Base-by-base conservation (phyloP, 129 eudicot genomes). In the Apium graveolens region DNA sequence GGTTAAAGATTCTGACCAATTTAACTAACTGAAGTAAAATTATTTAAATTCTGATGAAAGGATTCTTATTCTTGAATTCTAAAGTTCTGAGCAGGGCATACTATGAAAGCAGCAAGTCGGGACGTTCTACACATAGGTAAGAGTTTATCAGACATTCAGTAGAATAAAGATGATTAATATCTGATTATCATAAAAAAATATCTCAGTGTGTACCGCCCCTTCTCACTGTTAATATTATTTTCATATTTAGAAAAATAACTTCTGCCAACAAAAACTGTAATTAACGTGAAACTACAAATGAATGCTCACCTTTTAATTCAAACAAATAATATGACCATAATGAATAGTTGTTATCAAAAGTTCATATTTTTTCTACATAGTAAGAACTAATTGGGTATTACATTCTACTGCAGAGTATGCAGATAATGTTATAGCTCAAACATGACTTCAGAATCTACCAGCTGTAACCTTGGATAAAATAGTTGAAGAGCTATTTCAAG, bases 101-200 rank as follows among this genome's bases (percentile, higher is more conserved):
- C 51, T 92, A 94, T 80, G 96, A 96, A 83, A 96, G 97, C 88
- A 92, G 97, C 83, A 96, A 96, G 80, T 97, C 99, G 11, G 96
- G 90, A 21, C 99, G 95, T 73, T 86, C 97, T 31, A 80, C 83
- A 79, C 70, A 84, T 74, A 88, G 93, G 97, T 92, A 80, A 60
- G 83, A 65, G 13, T 68, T 73, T 44, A 77, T 78, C 6, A 62
- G 37, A n/a, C 26, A 14, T 31, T 31, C 41, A 34, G 41, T n/a
- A 41, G 21, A 76, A 3, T 39, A 21, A 53, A 42, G 16, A n/a
- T n/a, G n/a, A n/a, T n/a, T n/a, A n/a, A n/a, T n/a, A n/a, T n/a
- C n/a, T n/a, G n/a, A n/a, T n/a, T n/a, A n/a, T n/a, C n/a, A n/a
- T n/a, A n/a, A n/a, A n/a, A n/a, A n/a, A n/a, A n/a, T n/a, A n/a